Base-by-base conservation (phyloP, 176 grass and related monocot genomes). In the Metroxylon sagu region DNA sequence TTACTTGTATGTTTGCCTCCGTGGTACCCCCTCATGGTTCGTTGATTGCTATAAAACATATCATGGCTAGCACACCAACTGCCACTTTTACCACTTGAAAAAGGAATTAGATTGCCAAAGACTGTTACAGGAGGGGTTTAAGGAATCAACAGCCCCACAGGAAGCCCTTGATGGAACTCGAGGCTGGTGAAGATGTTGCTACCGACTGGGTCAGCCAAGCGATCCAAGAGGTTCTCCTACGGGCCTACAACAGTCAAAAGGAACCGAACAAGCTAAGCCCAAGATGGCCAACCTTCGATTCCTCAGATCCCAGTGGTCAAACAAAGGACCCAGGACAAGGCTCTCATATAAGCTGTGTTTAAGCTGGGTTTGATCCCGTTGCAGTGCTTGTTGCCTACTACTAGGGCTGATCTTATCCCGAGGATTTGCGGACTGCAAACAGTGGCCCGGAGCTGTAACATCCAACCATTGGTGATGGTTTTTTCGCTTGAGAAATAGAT, bases 141-240 rank as follows among this genome's bases (percentile, higher is more conserved):
- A 18, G 56, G 55, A 25, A 25, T 16, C 25, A 69, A 10, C 15
- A 54, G 51, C 5, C 10, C 19, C 29, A 49, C 14, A 52, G 25
- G 18, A 48, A 35, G 19, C 61, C 57, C 59, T 72, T 84, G 92
- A 79, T 97, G 93, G 87, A 97, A 97, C 73, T 91, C 88, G 84
- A 92, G 84, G 81, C 74, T 92, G 54, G 93, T 97, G 73, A 97
- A 76, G 14, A 97, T 48, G 74, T 91, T 97, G 92, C 90, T 96
- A 81, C 85, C 65, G 69, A 88, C 65, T 5, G 92, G 92, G 69
- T 88, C 92, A 8, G 84, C 18, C 48, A 97, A 77, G 81, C 91
- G 92, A 69, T 97, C 92, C 12, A 91, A 60, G 56, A 97, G 78
- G 70, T 97, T 97, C 87, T 97, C 87, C 60, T 31, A 85, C 0